Conservation (phyloP, 2,329 filamentous ascomycete species). For the Sclerotiophoma versabilis region DNA sequence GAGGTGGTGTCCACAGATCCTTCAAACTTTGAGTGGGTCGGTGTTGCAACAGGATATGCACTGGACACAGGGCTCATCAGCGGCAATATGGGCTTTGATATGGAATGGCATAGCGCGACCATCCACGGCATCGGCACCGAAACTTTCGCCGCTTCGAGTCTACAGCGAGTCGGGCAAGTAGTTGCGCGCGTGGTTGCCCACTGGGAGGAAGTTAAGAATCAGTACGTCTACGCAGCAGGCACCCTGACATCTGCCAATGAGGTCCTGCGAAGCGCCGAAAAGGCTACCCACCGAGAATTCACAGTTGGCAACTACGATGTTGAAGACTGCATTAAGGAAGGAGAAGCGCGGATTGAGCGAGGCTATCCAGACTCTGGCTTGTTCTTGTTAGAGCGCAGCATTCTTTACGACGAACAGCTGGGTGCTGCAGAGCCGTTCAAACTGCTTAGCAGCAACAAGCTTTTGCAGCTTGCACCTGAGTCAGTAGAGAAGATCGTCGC, state of each 20-base stretch:
- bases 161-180: slow-evolving; percentile 40
- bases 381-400: slow-evolving; percentile 48
- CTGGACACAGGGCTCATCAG: slow-evolving; percentile 42
- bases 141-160: slow-evolving; percentile 46
- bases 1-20: slow-evolving; percentile 13
- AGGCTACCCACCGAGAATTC: slow-evolving; percentile 37
- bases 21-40: slow-evolving; percentile 43
- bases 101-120: slow-evolving; percentile 51
- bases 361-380: slow-evolving; percentile 50
- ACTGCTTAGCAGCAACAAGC: slow-evolving; percentile 28
- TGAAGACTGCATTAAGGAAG: slow-evolving; percentile 47
- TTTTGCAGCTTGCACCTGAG: slow-evolving; percentile 29
- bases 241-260: slow-evolving; percentile 42
- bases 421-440: slow-evolving; percentile 35
- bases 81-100: slow-evolving; percentile 48
- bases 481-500: slow-evolving; percentile 25
- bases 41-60: slow-evolving; percentile 43
- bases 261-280: slow-evolving; percentile 40
- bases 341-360: slow-evolving; percentile 41
- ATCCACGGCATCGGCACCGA: slow-evolving; percentile 47
- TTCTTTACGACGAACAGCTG: slow-evolving; percentile 46
- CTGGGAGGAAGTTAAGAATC: slow-evolving; percentile 46
- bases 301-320: slow-evolving; percentile 41
- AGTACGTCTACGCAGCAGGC: slow-evolving; percentile 47
- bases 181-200: slow-evolving; percentile 34